Conservation (phyloP, 495 filamentous ascomycete genomes). For the Penicillium riverlandense region DNA sequence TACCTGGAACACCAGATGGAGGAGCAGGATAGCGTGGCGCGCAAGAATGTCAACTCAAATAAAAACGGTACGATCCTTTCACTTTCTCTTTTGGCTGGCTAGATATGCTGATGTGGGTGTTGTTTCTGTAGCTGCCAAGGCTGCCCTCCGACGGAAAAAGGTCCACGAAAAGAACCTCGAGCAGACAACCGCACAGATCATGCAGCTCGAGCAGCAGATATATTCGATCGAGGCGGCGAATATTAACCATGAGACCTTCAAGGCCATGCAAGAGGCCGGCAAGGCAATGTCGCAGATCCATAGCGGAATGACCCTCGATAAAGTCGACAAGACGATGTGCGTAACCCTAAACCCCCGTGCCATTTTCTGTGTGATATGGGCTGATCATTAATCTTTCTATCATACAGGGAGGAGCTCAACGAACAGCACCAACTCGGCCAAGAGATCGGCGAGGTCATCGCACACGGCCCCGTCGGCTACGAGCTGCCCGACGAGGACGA, state of each 20-base stretch:
- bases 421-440: constrained; percentile 90
- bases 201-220: constrained; percentile 90
- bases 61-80: constrained; percentile 62
- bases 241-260: constrained; percentile 94
- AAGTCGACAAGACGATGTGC: constrained; percentile 93
- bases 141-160: constrained; percentile 94
- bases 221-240: constrained; percentile 96
- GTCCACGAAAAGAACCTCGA: constrained; percentile 81
- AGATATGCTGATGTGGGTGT: too few relatives aligned
- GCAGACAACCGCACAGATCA: constrained; percentile 82
- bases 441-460: constrained; percentile 84
- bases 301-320: constrained; percentile 78
- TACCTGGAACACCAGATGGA: constrained; percentile 86
- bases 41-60: constrained; percentile 84
- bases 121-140: constrained; percentile 62
- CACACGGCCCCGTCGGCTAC: constrained; percentile 52
- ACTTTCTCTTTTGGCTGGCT: background rate
- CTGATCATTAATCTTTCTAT: too few relatives aligned
- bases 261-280: constrained; percentile 86
- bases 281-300: constrained; percentile 90
- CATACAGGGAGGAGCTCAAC: constrained; percentile 74
- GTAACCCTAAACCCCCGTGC: constrained; percentile 19
- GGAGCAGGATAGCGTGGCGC: constrained; percentile 86
- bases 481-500: constrained; percentile 80
- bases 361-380: background rate